Conservation (phyloP, 1,139 yeast species). For the Kodamaea sp. region DNA sequence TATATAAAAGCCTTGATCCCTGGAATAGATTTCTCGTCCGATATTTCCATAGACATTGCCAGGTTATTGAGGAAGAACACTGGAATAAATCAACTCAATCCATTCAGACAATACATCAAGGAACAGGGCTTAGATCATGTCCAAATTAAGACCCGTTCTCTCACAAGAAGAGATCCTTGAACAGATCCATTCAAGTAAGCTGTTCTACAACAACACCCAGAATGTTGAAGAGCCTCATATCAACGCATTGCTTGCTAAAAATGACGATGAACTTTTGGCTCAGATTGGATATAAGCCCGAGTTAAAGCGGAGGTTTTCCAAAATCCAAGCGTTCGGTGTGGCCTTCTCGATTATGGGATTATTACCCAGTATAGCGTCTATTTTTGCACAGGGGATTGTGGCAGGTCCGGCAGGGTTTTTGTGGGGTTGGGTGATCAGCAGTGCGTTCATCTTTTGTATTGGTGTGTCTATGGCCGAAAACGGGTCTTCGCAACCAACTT, state of each 20-base stretch:
- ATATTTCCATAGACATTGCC: too few relatives aligned
- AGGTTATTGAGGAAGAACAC: too few relatives aligned
- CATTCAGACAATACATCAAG: too few relatives aligned
- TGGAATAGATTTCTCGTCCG: too few relatives aligned
- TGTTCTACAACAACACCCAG: conserved; percentile 26
- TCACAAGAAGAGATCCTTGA: conserved; percentile 27
- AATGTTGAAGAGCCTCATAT: conserved; percentile 31
- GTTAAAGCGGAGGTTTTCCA: conserved; percentile 43
- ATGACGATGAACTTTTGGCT: conserved; percentile 14
- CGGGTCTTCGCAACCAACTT: conserved; percentile 67
- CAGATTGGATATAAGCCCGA: conserved; percentile 49
- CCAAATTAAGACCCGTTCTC: conserved; percentile 16
- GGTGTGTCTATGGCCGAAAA: conserved; percentile 68
- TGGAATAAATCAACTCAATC: too few relatives aligned
- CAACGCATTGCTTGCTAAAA: conserved; percentile 16
- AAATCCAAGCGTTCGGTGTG: conserved; percentile 51
- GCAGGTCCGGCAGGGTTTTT: conserved; percentile 61
- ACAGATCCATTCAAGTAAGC: conserved; percentile 25
- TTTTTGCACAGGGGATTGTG: conserved; percentile 19
- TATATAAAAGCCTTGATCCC: too few relatives aligned
- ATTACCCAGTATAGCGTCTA: conserved; percentile 47
- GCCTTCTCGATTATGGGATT: conserved; percentile 56
- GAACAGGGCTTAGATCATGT: too few relatives aligned
- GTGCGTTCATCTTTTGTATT: conserved; percentile 54
- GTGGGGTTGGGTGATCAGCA: conserved; percentile 72